These are phyloP conservation scores for Solanum bulbocastanum DNA, from an alignment of 257 asterid genomes.

Conservation along the genomic window DNA sequence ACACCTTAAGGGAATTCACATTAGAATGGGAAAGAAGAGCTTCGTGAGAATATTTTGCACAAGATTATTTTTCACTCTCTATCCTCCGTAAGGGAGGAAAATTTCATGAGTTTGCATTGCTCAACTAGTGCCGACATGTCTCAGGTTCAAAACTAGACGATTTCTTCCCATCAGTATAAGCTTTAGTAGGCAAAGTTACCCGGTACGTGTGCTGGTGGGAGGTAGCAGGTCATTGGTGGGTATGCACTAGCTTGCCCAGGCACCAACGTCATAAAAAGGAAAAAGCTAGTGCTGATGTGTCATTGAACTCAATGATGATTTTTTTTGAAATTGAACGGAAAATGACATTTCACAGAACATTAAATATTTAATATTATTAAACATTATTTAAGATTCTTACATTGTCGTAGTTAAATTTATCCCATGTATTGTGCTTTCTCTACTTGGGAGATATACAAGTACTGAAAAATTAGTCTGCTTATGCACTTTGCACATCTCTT, in stretches of 20 bases:
- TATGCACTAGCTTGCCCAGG: not conserved
- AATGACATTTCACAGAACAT: not conserved
- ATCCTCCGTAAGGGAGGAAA: not conserved
- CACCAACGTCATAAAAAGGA: not conserved
- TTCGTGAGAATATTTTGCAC: not conserved
- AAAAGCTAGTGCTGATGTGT: not conserved
- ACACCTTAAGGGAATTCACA: not conserved
- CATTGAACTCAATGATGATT: not conserved
- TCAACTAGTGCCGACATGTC: not conserved
- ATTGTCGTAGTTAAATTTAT: not conserved
- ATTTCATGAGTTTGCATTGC: not conserved
- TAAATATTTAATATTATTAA: not conserved
- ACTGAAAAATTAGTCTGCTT: not conserved
- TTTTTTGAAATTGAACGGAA: not conserved
- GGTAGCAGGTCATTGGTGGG: not conserved
- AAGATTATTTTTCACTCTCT: not conserved
- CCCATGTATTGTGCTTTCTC: not conserved
- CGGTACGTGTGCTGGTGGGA: not conserved
- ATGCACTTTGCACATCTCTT: not conserved
- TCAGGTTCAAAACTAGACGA: not conserved
- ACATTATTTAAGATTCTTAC: not conserved
- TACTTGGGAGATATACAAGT: not conserved
- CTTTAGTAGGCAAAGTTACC: not conserved
- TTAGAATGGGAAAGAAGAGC: not conserved
- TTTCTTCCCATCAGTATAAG: not conserved